These are phyloP conservation scores for Phytopythium kandeliae DNA, from an alignment of 352 stramenopile genomes.

Conservation along the genomic window DNA sequence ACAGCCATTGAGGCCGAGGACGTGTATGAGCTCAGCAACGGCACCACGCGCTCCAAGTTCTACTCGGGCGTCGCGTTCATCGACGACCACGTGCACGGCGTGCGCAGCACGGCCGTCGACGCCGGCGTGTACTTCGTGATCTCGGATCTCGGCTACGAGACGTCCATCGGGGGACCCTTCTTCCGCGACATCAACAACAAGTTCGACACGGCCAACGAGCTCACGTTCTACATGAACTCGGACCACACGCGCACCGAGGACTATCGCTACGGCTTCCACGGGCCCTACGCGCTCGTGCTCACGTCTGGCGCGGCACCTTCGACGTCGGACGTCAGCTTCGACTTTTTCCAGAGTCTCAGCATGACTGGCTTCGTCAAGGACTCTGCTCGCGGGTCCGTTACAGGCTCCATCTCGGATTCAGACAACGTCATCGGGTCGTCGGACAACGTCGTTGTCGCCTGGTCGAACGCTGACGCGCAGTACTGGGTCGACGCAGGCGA, in stretches of 20 bases:
- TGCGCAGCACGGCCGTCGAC: slow-evolving; percentile 21
- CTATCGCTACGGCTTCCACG: slow-evolving; percentile 53
- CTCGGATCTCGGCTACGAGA: slow-evolving; percentile 38
- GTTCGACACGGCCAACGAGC: slow-evolving; percentile 38
- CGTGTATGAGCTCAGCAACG: slow-evolving; percentile 20
- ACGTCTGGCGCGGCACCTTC: slow-evolving; percentile 11
- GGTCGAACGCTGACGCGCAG: slow-evolving; percentile 36
- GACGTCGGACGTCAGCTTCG: slow-evolving; percentile 21
- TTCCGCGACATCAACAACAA: slow-evolving; percentile 65
- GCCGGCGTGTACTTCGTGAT: slow-evolving; percentile 48
- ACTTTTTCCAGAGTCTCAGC: slow-evolving; percentile 38
- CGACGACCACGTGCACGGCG: slow-evolving; percentile 32
- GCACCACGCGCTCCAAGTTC: slow-evolving; percentile 34
- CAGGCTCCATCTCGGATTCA: slow-evolving; percentile 26
- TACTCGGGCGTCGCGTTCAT: slow-evolving; percentile 30
- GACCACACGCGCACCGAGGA: slow-evolving; percentile 46
- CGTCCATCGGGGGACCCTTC: slow-evolving; percentile 39
- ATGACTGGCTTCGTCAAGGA: slow-evolving; percentile 36
- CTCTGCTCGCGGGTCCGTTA: slow-evolving; percentile 20
- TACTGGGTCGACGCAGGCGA: slow-evolving; percentile 29
- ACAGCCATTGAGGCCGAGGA: slow-evolving; percentile 38
- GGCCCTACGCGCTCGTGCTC: slow-evolving; percentile 44
- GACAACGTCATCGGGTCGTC: slow-evolving; percentile 17
- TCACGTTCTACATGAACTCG: slow-evolving; percentile 58
- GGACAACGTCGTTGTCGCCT: slow-evolving; percentile 26